These are phyloP conservation scores for Puccinia hordei DNA, from an alignment of 1,284 basidiomycete species.

Conservation along the genomic window DNA sequence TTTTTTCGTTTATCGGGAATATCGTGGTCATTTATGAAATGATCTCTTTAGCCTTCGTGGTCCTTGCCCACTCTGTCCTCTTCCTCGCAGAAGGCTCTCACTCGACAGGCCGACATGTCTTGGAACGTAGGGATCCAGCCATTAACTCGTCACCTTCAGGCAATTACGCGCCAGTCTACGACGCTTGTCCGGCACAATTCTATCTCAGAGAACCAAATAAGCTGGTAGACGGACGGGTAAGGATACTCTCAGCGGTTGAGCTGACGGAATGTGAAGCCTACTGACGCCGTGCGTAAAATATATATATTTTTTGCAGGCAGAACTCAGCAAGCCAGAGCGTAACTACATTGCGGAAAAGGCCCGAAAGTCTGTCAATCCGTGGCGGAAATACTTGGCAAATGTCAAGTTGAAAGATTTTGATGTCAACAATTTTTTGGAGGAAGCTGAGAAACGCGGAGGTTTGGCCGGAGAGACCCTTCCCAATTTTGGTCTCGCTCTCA, in stretches of 20 bases:
- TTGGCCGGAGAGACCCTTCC: constrained; percentile 36
- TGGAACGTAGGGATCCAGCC: constrained; percentile 29
- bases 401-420: constrained; percentile 35
- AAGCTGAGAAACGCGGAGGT: constrained; percentile 18
- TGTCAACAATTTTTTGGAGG: constrained; percentile 6
- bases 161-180: constrained; percentile 30
- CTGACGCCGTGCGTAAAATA: neutral
- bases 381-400: constrained; percentile 21
- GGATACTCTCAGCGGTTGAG: neutral
- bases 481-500: constrained; percentile 14
- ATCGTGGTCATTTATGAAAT: neutral
- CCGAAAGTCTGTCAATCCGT: constrained; percentile 12
- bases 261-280: neutral
- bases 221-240: neutral
- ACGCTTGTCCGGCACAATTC: constrained; percentile 6
- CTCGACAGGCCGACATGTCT: neutral
- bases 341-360: constrained; percentile 32
- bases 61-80: neutral
- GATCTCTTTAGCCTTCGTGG: neutral
- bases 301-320: neutral
- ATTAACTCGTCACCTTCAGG: constrained; percentile 37
- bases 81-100: neutral
- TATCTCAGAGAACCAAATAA: constrained; percentile 26
- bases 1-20: neutral
- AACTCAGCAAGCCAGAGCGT: constrained; percentile 16